A percentile compares a stretch with the other conserved stretches of the same genome.
phyloP scores from a whole-genome alignment of 495 filamentous ascomycete species.

The Melanomma pulvis-pyrius region DNA sequence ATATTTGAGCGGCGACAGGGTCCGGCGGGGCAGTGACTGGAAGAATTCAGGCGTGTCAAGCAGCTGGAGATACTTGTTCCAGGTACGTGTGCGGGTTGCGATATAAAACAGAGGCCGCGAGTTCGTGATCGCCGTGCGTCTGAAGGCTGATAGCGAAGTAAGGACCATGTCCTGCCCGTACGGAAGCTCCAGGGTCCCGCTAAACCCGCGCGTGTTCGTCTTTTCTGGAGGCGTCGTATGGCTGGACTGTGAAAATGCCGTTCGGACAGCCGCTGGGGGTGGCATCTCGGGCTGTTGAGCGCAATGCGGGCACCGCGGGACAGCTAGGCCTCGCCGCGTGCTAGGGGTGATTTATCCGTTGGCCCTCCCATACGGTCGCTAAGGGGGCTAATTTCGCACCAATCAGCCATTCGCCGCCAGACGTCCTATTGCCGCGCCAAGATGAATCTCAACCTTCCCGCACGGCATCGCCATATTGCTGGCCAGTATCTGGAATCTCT shows the following conservation, averaged over 20 bases:
- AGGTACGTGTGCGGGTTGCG: slow-evolving; percentile 13
- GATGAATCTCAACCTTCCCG: not conserved
- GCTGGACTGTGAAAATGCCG: slow-evolving; percentile 36
- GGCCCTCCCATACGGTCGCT: slow-evolving; percentile 14
- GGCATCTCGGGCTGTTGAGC: slow-evolving; percentile 22
- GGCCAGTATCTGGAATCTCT: slow-evolving; percentile 24
- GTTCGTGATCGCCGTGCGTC: slow-evolving; percentile 31
- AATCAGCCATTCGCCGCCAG: slow-evolving; percentile 14
- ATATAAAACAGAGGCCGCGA: slow-evolving; percentile 29
- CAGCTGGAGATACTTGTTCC: slow-evolving; percentile 5
- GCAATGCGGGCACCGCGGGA: slow-evolving; percentile 9
- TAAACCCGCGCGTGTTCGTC: slow-evolving; percentile 19
- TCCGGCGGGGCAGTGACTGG: slow-evolving; percentile 25
- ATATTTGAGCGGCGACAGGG: slow-evolving; percentile 9
- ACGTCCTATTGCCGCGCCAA: slow-evolving; percentile 10
- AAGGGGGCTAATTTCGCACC: slow-evolving; percentile 20
- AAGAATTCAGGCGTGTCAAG: slow-evolving; percentile 10
- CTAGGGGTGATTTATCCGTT: slow-evolving; percentile 27
- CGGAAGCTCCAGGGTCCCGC: slow-evolving; percentile 26
- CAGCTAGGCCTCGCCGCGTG: not conserved
- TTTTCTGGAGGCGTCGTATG: slow-evolving; percentile 30
- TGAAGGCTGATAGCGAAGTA: slow-evolving; percentile 31
- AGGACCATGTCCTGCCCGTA: slow-evolving; percentile 30
- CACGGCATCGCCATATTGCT: slow-evolving; percentile 26
- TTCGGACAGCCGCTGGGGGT: slow-evolving; percentile 8